A percentile compares a stretch with the other conserved stretches of the same genome.
These are phyloP conservation scores for Lasiosphaeria miniovina DNA, from an alignment of 495 filamentous ascomycete species.

Conservation along the genomic window DNA sequence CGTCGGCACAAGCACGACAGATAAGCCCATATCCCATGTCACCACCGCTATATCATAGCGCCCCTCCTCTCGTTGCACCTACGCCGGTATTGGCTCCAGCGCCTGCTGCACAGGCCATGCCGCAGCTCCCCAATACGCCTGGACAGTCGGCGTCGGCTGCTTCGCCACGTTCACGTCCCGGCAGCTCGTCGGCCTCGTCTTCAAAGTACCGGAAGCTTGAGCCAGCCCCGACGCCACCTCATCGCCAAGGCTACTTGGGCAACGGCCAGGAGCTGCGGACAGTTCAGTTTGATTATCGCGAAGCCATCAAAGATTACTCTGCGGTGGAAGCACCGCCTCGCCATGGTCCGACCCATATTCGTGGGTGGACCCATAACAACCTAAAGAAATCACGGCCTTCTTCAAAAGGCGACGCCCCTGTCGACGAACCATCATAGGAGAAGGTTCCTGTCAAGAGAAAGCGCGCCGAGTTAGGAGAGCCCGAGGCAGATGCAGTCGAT, in stretches of 20 bases:
- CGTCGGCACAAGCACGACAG: slow-evolving; percentile 10
- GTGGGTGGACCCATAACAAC: slow-evolving; percentile 50
- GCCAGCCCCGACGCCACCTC: slow-evolving; percentile 46
- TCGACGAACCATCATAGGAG: slow-evolving; percentile 10
- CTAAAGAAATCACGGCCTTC: slow-evolving; percentile 25
- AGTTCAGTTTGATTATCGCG: slow-evolving; percentile 47
- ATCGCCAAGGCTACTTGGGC: slow-evolving; percentile 35
- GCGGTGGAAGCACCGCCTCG: slow-evolving; percentile 43
- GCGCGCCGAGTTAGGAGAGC: not conserved
- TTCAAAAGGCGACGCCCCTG: slow-evolving; percentile 9
- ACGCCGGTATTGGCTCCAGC: slow-evolving; percentile 3
- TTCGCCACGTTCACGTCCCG: slow-evolving; percentile 20
- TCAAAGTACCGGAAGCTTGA: slow-evolving; percentile 47
- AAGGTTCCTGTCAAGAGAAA: not conserved
- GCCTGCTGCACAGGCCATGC: slow-evolving; percentile 1
- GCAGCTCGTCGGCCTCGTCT: slow-evolving; percentile 26
- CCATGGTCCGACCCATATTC: slow-evolving; percentile 44
- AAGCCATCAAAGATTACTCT: slow-evolving; percentile 45
- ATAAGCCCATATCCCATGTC: slow-evolving; percentile 19
- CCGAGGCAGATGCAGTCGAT: slow-evolving; percentile 1
- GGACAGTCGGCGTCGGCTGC: not conserved
- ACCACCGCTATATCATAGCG: slow-evolving; percentile 18
- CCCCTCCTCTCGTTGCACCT: slow-evolving; percentile 6
- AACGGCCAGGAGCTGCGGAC: slow-evolving; percentile 46
- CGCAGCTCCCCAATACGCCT: not conserved